Conservation (phyloP, 306 rosid species). For the Pterocarpus macrocarpus region DNA sequence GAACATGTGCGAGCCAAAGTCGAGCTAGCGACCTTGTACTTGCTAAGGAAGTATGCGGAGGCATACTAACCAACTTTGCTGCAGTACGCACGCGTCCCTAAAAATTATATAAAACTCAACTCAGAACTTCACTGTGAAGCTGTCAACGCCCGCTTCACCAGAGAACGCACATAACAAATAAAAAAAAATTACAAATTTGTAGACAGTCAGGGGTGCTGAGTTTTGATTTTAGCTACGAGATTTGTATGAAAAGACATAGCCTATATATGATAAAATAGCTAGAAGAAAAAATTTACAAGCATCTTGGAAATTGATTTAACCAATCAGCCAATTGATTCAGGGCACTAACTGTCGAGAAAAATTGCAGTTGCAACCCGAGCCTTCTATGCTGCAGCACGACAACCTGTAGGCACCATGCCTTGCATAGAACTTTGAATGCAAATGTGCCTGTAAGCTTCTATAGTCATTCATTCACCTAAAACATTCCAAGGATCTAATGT, state of each 20-base stretch:
- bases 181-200: background rate
- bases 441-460: background rate
- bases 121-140: no score
- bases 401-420: background rate
- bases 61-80: no score
- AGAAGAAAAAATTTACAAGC: background rate
- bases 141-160: no score
- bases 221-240: background rate
- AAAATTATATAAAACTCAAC: no score
- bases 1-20: no score
- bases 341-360: background rate
- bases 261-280: background rate
- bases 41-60: no score
- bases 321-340: background rate
- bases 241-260: background rate
- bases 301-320: background rate
- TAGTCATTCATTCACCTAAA: constrained; percentile 44
- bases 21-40: no score
- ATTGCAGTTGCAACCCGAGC: background rate
- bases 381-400: background rate
- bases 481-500: background rate
- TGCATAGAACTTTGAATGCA: background rate
- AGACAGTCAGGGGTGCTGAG: background rate
- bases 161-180: no score
- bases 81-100: no score